phyloP scores from a whole-genome alignment of 805 yeast genomes.

The Pichia sporocuriosa region DNA sequence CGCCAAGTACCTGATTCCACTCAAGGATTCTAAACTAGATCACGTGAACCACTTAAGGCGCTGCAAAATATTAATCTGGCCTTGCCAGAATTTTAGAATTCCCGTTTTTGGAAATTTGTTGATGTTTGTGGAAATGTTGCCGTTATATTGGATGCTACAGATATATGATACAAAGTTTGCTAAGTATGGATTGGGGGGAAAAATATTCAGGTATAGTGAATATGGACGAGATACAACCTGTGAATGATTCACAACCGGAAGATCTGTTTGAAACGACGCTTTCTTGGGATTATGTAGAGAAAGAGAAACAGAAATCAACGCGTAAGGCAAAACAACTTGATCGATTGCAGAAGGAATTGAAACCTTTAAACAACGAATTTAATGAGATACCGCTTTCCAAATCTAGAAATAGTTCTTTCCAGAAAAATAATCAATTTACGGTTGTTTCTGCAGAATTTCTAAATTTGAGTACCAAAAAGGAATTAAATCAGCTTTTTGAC shows the following conservation, averaged over 20 bases:
- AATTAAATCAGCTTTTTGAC: constrained; percentile 21
- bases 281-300: constrained; percentile 5
- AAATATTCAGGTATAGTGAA: not conserved
- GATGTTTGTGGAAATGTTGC: too few species aligned
- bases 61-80: too few species aligned
- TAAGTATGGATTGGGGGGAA: not conserved
- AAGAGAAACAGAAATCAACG: constrained; percentile 1
- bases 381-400: constrained; percentile 11
- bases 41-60: too few species aligned
- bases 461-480: constrained; percentile 20
- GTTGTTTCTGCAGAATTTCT: constrained; percentile 30
- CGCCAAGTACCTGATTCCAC: too few species aligned
- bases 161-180: too few species aligned
- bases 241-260: constrained; percentile 8
- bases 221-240: not conserved
- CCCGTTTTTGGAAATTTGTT: too few species aligned
- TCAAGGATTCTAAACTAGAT: too few species aligned
- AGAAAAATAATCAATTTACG: constrained; percentile 30
- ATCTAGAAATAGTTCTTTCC: constrained; percentile 23
- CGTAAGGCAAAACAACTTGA: constrained; percentile 12
- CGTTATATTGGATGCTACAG: too few species aligned
- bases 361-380: constrained; percentile 18
- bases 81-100: too few species aligned
- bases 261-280: not conserved
- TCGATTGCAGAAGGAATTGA: constrained; percentile 10